A percentile compares a stretch with the other conserved stretches of the same genome.
These are phyloP conservation scores for Ulmus americana DNA, from an alignment of 331 rosid genomes.

Conservation along the genomic window DNA sequence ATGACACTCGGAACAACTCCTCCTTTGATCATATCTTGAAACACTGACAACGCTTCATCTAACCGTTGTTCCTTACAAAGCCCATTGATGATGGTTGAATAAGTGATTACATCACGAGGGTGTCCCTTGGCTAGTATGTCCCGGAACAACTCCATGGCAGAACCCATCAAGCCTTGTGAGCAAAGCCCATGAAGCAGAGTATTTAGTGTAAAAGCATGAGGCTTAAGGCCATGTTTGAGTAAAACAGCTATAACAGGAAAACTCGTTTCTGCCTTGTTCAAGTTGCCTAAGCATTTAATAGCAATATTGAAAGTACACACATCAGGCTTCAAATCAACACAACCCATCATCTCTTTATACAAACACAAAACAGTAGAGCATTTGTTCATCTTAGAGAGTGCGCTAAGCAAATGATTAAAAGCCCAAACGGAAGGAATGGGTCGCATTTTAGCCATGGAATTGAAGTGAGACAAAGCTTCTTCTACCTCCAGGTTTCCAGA, in stretches of 20 bases:
- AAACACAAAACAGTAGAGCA: background rate
- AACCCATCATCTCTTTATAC: conserved; percentile 5
- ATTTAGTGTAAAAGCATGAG: background rate
- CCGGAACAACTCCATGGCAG: background rate
- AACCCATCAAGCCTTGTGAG: background rate
- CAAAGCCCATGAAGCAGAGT: conserved; percentile 12
- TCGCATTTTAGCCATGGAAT: conserved; percentile 4
- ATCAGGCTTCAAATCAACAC: background rate
- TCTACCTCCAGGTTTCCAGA: background rate
- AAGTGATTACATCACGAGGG: background rate
- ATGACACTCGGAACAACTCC: background rate
- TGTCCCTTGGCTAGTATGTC: background rate
- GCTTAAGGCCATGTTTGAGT: background rate
- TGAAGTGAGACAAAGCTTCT: conserved; percentile 13
- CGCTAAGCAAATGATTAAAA: conserved; percentile 11
- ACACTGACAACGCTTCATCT: too few species aligned
- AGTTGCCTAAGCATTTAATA: background rate
- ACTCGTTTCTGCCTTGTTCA: background rate
- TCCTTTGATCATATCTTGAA: too few species aligned
- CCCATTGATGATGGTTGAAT: background rate
- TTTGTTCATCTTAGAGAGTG: conserved; percentile 11
- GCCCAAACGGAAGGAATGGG: conserved; percentile 7
- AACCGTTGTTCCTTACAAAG: background rate
- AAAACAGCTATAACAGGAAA: background rate
- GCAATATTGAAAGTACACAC: background rate